phyloP scores from a whole-genome alignment of 352 stramenopile species.

The Phytophthora melonis region DNA sequence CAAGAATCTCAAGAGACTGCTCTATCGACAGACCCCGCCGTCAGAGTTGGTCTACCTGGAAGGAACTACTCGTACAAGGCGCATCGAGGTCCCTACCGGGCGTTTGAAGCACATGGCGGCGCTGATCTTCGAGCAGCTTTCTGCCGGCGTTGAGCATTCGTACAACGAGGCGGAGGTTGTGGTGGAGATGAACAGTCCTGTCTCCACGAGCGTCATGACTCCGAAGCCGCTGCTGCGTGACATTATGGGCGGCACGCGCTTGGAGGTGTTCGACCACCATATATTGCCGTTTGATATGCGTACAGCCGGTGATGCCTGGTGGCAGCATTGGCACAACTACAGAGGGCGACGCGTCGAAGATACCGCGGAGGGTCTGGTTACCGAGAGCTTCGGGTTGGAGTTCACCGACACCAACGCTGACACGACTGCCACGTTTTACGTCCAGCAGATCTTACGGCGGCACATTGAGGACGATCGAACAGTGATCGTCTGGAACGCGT shows the following conservation, averaged over 20 bases:
- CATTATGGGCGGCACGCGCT: constrained; percentile 37
- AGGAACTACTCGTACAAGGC: constrained; percentile 14
- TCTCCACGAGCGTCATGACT: constrained; percentile 6
- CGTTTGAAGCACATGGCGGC: constrained; percentile 15
- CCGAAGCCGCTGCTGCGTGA: constrained; percentile 32
- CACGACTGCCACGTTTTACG: constrained; percentile 46
- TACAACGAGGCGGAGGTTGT: constrained; percentile 39
- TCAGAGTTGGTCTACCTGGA: constrained; percentile 8
- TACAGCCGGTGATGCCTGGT: constrained; percentile 37
- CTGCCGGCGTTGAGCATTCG: constrained; percentile 36
- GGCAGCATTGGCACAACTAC: constrained; percentile 31
- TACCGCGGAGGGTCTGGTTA: constrained; percentile 46
- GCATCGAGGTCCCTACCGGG: constrained; percentile 26
- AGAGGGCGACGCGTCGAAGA: constrained; percentile 18
- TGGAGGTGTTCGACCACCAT: constrained; percentile 43
- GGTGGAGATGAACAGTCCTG: constrained; percentile 31
- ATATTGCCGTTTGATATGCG: constrained; percentile 47
- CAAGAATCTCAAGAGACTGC: constrained; percentile 28
- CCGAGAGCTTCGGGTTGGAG: constrained; percentile 62
- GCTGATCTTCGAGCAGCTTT: constrained; percentile 42
- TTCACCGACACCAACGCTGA: constrained; percentile 43
- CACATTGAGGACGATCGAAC: constrained; percentile 53
- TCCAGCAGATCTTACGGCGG: constrained; percentile 57
- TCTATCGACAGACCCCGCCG: constrained; percentile 17
- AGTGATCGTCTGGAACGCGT: constrained; percentile 65